These are phyloP conservation scores for Pyrenochaeta sp. DNA, from an alignment of 2,329 filamentous ascomycete genomes.

Conservation along the genomic window DNA sequence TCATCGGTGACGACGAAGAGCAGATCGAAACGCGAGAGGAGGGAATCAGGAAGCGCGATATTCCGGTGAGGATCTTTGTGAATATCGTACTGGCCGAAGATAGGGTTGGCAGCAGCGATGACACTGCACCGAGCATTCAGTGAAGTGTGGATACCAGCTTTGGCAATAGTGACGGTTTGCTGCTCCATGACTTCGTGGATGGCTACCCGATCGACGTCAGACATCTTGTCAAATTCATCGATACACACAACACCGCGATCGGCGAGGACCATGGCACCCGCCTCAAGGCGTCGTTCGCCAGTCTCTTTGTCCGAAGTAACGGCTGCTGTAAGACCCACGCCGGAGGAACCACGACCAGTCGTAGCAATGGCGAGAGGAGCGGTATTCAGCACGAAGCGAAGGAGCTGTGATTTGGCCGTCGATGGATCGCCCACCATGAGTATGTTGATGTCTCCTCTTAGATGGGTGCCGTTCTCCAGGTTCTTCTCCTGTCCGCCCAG, in stretches of 20 bases:
- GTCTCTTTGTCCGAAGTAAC: slow-evolving; percentile 98
- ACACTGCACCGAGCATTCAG: slow-evolving; percentile 97
- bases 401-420: slow-evolving; percentile 96
- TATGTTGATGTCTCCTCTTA: slow-evolving; percentile 98
- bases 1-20: slow-evolving; percentile 98
- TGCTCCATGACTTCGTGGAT: slow-evolving; percentile 99
- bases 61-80: slow-evolving; percentile 99
- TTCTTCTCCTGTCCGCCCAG: slow-evolving; percentile 98
- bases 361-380: slow-evolving; percentile 96
- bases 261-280: slow-evolving; percentile 97
- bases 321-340: slow-evolving; percentile 95
- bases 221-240: slow-evolving; percentile 99
- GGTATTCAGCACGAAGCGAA: slow-evolving; percentile 96
- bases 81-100: slow-evolving; percentile 97
- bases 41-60: slow-evolving; percentile 94
- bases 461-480: slow-evolving; percentile 94
- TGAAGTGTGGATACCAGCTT: slow-evolving; percentile 97
- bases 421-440: slow-evolving; percentile 99
- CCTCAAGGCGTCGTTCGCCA: slow-evolving; percentile 91
- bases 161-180: slow-evolving; percentile 98
- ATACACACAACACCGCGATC: slow-evolving; percentile 98
- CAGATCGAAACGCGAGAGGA: slow-evolving; percentile 97
- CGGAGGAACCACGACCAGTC: slow-evolving; percentile 94
- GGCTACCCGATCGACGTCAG: slow-evolving; percentile 94
- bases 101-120: slow-evolving; percentile 93